A percentile compares a stretch with the other conserved stretches of the same genome.
Conservation (phyloP, 2,329 filamentous ascomycete genomes). For the Sporothrix curviconia region DNA sequence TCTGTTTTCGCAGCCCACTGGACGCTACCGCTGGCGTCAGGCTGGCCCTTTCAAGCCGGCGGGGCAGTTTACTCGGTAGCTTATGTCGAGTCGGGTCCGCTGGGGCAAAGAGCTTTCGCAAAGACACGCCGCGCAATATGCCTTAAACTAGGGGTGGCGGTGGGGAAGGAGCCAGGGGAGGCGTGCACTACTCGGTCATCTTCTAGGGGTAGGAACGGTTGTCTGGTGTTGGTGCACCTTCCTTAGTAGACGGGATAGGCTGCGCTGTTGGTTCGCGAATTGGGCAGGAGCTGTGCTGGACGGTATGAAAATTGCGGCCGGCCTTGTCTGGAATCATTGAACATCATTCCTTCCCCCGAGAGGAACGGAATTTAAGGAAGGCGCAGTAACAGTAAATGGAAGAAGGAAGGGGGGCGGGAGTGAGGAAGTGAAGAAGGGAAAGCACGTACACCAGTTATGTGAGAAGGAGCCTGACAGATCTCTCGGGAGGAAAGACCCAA, state of each 20-base stretch:
- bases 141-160: neutral
- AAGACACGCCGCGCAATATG: slow-evolving; percentile 4
- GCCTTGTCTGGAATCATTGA: too few species aligned
- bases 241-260: too few species aligned
- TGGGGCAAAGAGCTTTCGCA: slow-evolving; percentile 3
- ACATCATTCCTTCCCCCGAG: too few species aligned
- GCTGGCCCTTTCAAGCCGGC: neutral
- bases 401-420: too few species aligned
- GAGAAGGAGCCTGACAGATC: neutral
- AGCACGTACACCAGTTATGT: too few species aligned
- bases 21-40: neutral
- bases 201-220: neutral
- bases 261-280: too few species aligned
- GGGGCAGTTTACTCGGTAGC: neutral
- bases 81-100: neutral
- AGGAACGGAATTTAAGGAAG: too few species aligned
- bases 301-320: too few species aligned
- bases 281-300: too few species aligned
- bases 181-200: neutral
- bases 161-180: slow-evolving; percentile 11
- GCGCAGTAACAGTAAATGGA: too few species aligned
- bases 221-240: neutral
- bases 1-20: too few species aligned
- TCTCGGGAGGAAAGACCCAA: neutral
- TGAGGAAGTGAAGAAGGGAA: too few species aligned